Evolutionary conservation across 192 early-diverging fungal species (phyloP).

Genomic region (Thamnidium elegans): DNA sequence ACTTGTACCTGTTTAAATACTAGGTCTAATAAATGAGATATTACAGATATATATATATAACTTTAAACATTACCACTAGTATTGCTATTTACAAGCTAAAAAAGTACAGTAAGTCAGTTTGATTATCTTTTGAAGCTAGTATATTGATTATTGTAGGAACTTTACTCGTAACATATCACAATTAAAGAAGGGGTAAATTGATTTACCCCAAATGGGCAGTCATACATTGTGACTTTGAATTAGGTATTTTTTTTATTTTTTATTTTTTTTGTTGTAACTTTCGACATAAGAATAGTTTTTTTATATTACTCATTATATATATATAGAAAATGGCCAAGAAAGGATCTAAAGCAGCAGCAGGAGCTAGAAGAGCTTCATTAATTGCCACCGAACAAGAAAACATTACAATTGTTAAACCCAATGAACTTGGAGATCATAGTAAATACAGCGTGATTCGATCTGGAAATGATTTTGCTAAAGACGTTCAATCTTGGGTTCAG

Average conservation of each 20-base stretch:
- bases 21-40: too few relatives aligned
- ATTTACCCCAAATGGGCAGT: too few relatives aligned
- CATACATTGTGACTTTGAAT: background rate
- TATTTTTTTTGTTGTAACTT: slow-evolving; percentile 5
- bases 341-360: background rate
- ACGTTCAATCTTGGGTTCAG: background rate
- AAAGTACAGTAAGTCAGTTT: too few relatives aligned
- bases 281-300: background rate
- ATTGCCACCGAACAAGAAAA: background rate
- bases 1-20: too few relatives aligned
- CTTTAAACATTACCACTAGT: too few relatives aligned
- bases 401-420: background rate
- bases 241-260: background rate
- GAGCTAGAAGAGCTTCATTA: background rate
- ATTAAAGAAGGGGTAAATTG: too few relatives aligned
- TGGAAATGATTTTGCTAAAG: background rate
- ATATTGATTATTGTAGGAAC: too few relatives aligned
- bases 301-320: background rate
- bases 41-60: too few relatives aligned
- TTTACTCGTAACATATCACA: too few relatives aligned
- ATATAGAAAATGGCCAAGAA: background rate
- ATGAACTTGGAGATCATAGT: background rate
- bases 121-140: too few relatives aligned
- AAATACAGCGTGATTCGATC: background rate
- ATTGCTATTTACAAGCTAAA: too few relatives aligned